Base-by-base conservation (phyloP, 305 asterid genomes). In the Solanum chacoense region DNA sequence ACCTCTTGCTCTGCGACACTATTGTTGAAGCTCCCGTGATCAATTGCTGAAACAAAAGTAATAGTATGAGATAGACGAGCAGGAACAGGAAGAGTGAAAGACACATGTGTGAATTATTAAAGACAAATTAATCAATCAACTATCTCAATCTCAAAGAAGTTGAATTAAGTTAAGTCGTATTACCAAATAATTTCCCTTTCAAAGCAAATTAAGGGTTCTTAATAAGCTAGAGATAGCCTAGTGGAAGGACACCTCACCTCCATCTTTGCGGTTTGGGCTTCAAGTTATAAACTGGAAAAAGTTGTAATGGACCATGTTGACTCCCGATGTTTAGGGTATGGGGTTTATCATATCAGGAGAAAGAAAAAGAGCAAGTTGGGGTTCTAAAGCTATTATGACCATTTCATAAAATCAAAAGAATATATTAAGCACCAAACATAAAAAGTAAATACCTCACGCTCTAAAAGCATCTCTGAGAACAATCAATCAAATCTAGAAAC, bases 21-120 rank as follows among this genome's bases (percentile, higher is more conserved):
- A 92, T 92, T 94, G 92, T 94, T 94, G 93, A 95, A 94, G 93
- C 98, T 94, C 89, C 96, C 95, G 50, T 92, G 96, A 93, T 95
- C 98, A 22, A 69, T 91, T 71, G 85, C 98, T 94, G 94, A 91
- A 90, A 87, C 85, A 90, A 69, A 63, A 77, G 65, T 88, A 67
- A 87, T 86, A 78, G 84, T 78, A 69, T 87, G 86, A 86, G 85
- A 87, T 31, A 34, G 75, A 63, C 22, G 7, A 37, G 85, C 42
- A 20, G 12, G 36, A 31, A 31, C 34, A 63, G 67, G 83, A 75
- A 75, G 42, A 75, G 45, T 1, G 29, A 10, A 85, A 77, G 45
- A 32, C 29, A 76, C 74, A 76, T 40, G 34, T 1, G 12, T 28
- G 63, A 32, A n/a, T 73, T 24, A 75, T 75, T 31, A 59, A 72